Evolutionary conservation across 1,139 yeast genomes (phyloP).

Genomic region (Zhuliangozyma blackwelliae): DNA sequence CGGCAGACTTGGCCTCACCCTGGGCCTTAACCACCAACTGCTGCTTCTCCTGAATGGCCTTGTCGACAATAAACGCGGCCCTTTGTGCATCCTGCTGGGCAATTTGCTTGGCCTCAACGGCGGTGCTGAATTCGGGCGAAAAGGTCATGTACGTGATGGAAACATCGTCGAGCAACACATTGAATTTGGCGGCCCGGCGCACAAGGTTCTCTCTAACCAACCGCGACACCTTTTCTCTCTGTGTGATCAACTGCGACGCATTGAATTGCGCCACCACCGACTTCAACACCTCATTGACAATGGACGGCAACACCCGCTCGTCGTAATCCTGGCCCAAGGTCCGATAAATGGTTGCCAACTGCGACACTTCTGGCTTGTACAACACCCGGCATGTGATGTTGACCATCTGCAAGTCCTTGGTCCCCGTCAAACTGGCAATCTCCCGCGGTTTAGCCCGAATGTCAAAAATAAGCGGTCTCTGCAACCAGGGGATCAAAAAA

Average conservation of each 20-base stretch:
- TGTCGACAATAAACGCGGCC: constrained; percentile 94
- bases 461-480: constrained; percentile 88
- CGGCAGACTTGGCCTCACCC: constrained; percentile 98
- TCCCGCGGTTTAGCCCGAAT: constrained; percentile 97
- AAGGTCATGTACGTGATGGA: constrained; percentile 95
- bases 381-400: constrained; percentile 96
- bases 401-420: constrained; percentile 98
- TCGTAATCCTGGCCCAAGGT: constrained; percentile 94
- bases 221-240: constrained; percentile 92
- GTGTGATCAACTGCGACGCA: constrained; percentile 96
- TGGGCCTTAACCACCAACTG: constrained; percentile 93
- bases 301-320: constrained; percentile 93
- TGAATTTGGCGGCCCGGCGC: constrained; percentile 88
- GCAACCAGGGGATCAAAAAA: constrained; percentile 89
- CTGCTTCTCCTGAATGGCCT: constrained; percentile 96
- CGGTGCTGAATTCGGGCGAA: constrained; percentile 95
- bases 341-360: constrained; percentile 81
- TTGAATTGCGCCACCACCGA: constrained; percentile 97
- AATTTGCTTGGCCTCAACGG: constrained; percentile 98
- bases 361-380: constrained; percentile 76
- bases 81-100: constrained; percentile 99
- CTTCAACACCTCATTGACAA: constrained; percentile 94
- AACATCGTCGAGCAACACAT: constrained; percentile 87
- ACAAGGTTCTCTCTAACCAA: constrained; percentile 86
- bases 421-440: constrained; percentile 96